Conservation (phyloP, 768 basidiomycete species). For the Lanmaoa pseudosensibilis region DNA sequence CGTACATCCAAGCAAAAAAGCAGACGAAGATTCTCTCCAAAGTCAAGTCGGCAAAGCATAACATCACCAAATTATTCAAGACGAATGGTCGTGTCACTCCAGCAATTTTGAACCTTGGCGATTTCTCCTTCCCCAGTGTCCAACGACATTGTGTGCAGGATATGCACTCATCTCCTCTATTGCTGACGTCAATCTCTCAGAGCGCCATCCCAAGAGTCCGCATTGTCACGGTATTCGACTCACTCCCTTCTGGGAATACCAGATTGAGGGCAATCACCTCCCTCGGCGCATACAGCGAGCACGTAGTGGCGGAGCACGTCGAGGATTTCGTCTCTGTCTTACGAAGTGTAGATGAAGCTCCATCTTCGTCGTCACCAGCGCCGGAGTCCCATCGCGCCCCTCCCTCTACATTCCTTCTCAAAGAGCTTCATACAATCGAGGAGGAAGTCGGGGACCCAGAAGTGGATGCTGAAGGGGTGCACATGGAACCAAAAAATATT, state of each 20-base stretch:
- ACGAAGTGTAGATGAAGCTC: neutral
- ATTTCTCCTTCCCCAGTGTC: neutral
- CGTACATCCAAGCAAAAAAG: neutral
- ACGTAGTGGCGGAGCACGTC: neutral
- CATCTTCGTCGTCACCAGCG: neutral
- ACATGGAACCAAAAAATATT: neutral
- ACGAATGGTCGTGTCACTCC: neutral
- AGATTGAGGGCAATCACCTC: neutral
- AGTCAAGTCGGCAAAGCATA: conserved; percentile 8
- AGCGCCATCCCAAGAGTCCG: neutral
- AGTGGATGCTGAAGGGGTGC: neutral
- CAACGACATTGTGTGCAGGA: neutral
- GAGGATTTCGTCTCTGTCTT: conserved; percentile 1
- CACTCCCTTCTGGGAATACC: neutral
- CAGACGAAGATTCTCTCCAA: conserved; percentile 2
- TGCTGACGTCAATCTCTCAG: neutral
- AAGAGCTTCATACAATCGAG: neutral
- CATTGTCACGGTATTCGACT: neutral
- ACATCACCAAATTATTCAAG: conserved; percentile 5
- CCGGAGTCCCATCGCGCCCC: neutral
- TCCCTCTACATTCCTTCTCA: neutral
- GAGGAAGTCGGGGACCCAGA: neutral
- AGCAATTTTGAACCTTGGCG: neutral
- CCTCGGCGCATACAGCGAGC: neutral
- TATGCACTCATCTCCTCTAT: neutral